Percentiles rank a stretch among this genome's conserved stretches.
Evolutionary conservation across 73 alveolate species (phyloP).

Genomic region (Paramecium sexaurelia): DNA sequence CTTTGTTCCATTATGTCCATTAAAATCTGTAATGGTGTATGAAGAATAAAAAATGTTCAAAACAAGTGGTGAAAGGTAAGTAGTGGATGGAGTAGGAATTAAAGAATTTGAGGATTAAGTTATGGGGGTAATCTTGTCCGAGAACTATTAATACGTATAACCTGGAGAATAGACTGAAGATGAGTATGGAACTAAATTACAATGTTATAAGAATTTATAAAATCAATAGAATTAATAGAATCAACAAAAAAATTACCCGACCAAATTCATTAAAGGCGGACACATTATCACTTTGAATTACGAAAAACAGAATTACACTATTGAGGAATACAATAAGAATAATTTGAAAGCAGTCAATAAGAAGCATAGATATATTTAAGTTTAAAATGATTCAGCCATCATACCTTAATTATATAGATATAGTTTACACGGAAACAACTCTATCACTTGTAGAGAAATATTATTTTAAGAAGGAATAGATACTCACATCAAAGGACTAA

Average conservation of each 20-base stretch:
- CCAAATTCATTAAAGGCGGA: constrained; percentile 30
- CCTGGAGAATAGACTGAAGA: neutral
- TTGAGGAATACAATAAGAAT: neutral
- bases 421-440: neutral
- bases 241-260: neutral
- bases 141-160: neutral
- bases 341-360: neutral
- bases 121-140: neutral
- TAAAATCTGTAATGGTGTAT: neutral
- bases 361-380: neutral
- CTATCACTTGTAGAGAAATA: neutral
- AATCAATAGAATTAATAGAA: neutral
- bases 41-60: neutral
- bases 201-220: neutral
- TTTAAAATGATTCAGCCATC: neutral
- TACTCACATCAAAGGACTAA: neutral
- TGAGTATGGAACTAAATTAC: neutral
- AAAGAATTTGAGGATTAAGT: constrained; percentile 27
- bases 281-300: neutral
- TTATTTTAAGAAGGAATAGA: neutral
- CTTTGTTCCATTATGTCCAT: constrained; percentile 9
- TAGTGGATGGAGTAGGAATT: neutral
- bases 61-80: neutral
- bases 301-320: neutral
- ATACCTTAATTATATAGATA: neutral